Conservation (phyloP, 2,329 filamentous ascomycete species). For the Paraphoma chrysanthemicola region DNA sequence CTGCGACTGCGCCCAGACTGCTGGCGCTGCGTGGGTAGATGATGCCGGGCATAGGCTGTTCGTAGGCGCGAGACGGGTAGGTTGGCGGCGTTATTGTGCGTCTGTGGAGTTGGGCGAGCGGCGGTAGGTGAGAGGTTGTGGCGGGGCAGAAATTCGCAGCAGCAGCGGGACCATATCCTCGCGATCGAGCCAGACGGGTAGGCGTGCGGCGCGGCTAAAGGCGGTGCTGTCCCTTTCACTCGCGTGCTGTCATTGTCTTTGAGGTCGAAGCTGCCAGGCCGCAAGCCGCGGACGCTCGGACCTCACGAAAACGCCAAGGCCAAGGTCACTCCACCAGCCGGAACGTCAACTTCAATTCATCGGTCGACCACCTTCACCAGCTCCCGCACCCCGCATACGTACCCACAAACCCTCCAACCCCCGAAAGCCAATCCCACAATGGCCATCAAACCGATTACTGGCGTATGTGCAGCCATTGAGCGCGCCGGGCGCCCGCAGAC, state of each 20-base stretch:
- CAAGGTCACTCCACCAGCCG: conserved; percentile 32
- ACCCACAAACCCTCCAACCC: conserved; percentile 38
- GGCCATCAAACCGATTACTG: conserved; percentile 59
- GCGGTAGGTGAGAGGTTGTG: conserved; percentile 11
- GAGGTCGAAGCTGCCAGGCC: conserved; percentile 13
- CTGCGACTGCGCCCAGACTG: conserved; percentile 38
- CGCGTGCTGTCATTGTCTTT: conserved; percentile 15
- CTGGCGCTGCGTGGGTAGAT: conserved; percentile 37
- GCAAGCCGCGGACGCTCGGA: background rate
- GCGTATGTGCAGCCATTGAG: conserved; percentile 53
- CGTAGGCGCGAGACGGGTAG: conserved; percentile 10
- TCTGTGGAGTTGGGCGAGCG: conserved; percentile 16
- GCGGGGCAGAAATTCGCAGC: conserved; percentile 2
- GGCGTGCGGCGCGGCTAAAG: conserved; percentile 11
- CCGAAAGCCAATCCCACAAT: conserved; percentile 39
- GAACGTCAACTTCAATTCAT: conserved; percentile 33
- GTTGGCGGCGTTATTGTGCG: conserved; percentile 9
- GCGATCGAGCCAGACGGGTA: conserved; percentile 12
- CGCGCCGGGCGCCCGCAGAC: conserved; percentile 13
- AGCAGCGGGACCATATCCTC: conserved; percentile 6
- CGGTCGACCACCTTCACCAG: conserved; percentile 34
- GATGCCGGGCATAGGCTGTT: conserved; percentile 43
- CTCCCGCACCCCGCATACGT: conserved; percentile 35
- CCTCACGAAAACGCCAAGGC: conserved; percentile 9
- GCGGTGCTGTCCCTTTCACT: conserved; percentile 20